Conservation (phyloP, 2,329 filamentous ascomycete species). For the Fusarium odoratissimum region DNA sequence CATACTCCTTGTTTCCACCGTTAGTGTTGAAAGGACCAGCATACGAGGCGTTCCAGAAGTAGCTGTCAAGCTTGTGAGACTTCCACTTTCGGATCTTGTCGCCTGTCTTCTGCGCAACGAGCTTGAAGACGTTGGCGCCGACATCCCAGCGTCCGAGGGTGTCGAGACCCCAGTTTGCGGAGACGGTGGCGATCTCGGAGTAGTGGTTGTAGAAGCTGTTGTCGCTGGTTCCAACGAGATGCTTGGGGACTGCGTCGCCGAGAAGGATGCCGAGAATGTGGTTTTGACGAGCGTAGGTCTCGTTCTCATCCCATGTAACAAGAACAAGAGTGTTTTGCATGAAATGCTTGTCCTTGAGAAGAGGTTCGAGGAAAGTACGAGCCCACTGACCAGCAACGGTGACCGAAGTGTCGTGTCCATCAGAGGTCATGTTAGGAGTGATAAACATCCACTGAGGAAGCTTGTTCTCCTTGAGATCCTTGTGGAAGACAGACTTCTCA, state of each 20-base stretch:
- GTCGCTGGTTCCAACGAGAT: constrained; percentile 76
- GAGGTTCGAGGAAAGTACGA: constrained; percentile 74
- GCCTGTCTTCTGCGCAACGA: constrained; percentile 71
- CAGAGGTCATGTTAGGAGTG: constrained; percentile 79
- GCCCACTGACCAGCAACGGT: constrained; percentile 77
- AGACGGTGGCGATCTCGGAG: constrained; percentile 73
- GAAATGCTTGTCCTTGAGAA: constrained; percentile 76
- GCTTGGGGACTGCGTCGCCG: constrained; percentile 75
- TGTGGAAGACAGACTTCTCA: constrained; percentile 68
- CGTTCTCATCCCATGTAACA: constrained; percentile 83
- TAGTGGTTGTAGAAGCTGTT: constrained; percentile 79
- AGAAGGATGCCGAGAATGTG: constrained; percentile 76
- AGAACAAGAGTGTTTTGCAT: constrained; percentile 81
- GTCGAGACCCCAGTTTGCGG: constrained; percentile 76
- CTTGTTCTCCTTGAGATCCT: constrained; percentile 70
- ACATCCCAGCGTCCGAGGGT: constrained; percentile 79
- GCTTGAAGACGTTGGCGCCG: constrained; percentile 74
- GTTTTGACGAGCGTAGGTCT: constrained; percentile 75
- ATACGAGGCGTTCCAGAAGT: constrained; percentile 66
- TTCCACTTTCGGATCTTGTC: constrained; percentile 60
- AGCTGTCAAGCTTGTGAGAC: constrained; percentile 51
- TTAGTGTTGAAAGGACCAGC: constrained; percentile 59
- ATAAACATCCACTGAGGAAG: constrained; percentile 80
- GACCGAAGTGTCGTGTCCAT: constrained; percentile 80
- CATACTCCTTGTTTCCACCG: constrained; percentile 51